Evolutionary conservation across 2,329 filamentous ascomycete genomes (phyloP).

Genomic region (Dryadomyces sulphureus): DNA sequence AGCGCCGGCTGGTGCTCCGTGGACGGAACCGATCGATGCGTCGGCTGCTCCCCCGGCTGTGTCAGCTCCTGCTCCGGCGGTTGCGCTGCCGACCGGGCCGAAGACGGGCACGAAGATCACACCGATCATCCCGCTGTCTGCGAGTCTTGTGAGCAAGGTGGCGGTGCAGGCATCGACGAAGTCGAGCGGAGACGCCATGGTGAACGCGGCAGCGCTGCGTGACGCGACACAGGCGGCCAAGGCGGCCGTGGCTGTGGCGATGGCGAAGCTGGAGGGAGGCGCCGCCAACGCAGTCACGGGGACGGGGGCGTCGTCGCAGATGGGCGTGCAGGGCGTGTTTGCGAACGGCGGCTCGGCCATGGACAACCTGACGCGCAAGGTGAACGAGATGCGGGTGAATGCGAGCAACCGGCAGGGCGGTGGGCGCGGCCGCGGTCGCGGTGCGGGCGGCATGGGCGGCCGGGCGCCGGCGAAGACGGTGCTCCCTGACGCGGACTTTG

Average conservation of each 20-base stretch:
- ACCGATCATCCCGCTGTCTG: slow-evolving; percentile 50
- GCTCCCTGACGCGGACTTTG: slow-evolving; percentile 80
- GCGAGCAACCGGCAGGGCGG: slow-evolving; percentile 19
- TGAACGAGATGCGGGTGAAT: slow-evolving; percentile 61
- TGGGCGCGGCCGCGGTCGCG: slow-evolving; percentile 20
- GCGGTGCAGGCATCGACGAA: slow-evolving; percentile 21
- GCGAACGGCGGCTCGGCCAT: slow-evolving; percentile 31
- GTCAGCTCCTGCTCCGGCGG: not conserved
- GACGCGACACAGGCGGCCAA: slow-evolving; percentile 62
- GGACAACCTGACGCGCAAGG: slow-evolving; percentile 60
- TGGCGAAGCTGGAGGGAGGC: slow-evolving; percentile 49
- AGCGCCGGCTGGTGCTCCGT: not conserved
- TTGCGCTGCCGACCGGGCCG: slow-evolving; percentile 25
- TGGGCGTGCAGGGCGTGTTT: slow-evolving; percentile 10
- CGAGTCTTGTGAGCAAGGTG: slow-evolving; percentile 21
- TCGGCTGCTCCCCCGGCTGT: slow-evolving; percentile 15
- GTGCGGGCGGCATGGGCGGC: slow-evolving; percentile 27
- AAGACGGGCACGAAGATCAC: slow-evolving; percentile 37
- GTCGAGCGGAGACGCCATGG: slow-evolving; percentile 17
- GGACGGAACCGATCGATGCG: slow-evolving; percentile 8
- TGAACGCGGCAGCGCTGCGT: slow-evolving; percentile 30
- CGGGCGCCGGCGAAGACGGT: slow-evolving; percentile 55
- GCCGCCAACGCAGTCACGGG: slow-evolving; percentile 14
- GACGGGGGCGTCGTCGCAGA: slow-evolving; percentile 12
- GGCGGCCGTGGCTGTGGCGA: slow-evolving; percentile 65